Percentiles rank a stretch among this genome's conserved stretches.
phyloP scores from a whole-genome alignment of 2,329 filamentous ascomycete species.

The Apiospora malaysiana region DNA sequence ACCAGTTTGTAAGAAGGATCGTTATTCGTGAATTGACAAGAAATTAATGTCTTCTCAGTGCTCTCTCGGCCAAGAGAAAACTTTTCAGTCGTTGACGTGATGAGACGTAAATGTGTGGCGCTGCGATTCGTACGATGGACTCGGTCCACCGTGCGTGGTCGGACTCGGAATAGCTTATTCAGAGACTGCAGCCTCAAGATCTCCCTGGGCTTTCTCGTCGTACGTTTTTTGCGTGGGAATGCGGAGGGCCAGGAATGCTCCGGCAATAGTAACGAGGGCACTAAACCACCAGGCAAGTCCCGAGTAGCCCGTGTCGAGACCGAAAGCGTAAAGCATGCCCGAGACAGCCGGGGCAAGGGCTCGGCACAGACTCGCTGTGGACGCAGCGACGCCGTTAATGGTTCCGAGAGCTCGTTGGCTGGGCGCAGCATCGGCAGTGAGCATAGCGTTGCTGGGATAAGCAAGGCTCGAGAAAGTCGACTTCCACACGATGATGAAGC shows the following conservation, averaged over 20 bases:
- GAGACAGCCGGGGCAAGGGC: constrained; percentile 90
- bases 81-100: not conserved
- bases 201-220: constrained; percentile 44
- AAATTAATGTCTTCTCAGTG: not conserved
- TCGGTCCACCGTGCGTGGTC: not conserved
- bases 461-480: constrained; percentile 91
- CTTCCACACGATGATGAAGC: constrained; percentile 83
- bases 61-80: not conserved
- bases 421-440: constrained; percentile 87
- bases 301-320: constrained; percentile 80
- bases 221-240: constrained; percentile 69
- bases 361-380: constrained; percentile 85
- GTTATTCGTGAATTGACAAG: constrained; percentile 8
- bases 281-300: constrained; percentile 94
- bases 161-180: not conserved
- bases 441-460: constrained; percentile 88
- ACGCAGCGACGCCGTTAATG: constrained; percentile 91
- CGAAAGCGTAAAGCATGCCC: constrained; percentile 81
- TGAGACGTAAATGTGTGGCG: not conserved
- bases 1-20: constrained; percentile 4
- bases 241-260: constrained; percentile 75
- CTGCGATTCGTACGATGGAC: not conserved
- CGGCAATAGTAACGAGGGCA: constrained; percentile 75
- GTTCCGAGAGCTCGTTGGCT: constrained; percentile 85
- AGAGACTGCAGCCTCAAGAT: constrained; percentile 22